Evolutionary conservation across 2,329 filamentous ascomycete genomes (phyloP).

Genomic region (Thermoascus crustaceus): DNA sequence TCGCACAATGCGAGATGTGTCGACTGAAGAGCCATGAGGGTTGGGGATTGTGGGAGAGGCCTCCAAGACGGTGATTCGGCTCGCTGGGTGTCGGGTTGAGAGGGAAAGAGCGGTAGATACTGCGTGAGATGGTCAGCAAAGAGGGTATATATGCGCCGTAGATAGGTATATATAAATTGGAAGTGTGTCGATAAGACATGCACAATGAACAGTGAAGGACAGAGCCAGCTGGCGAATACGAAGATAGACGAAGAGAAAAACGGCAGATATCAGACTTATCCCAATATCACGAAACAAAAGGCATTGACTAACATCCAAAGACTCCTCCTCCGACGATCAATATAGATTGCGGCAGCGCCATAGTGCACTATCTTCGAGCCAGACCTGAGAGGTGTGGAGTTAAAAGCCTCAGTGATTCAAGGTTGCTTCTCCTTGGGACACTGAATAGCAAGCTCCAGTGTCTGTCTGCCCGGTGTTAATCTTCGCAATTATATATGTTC

Average conservation of each 20-base stretch:
- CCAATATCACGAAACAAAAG: neutral
- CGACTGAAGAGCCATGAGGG: constrained; percentile 51
- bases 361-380: constrained; percentile 7
- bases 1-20: constrained; percentile 54
- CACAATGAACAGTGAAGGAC: neutral
- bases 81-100: constrained; percentile 47
- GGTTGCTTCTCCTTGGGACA: too few species aligned
- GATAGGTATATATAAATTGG: neutral
- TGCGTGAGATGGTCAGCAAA: constrained; percentile 12
- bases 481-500: too few species aligned
- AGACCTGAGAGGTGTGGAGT: too few species aligned
- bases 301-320: constrained; percentile 34
- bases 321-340: constrained; percentile 37
- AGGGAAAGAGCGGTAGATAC: constrained; percentile 64
- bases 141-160: neutral
- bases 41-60: constrained; percentile 48
- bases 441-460: too few species aligned
- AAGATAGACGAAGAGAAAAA: neutral
- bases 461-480: too few species aligned
- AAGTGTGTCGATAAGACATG: neutral
- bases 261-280: neutral
- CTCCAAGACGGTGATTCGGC: constrained; percentile 51
- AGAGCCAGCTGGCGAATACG: neutral
- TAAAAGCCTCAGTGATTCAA: too few species aligned
- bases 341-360: constrained; percentile 29